phyloP scores from a whole-genome alignment of 2,329 filamentous ascomycete species.

The Arthrobotrys entomopaga region DNA sequence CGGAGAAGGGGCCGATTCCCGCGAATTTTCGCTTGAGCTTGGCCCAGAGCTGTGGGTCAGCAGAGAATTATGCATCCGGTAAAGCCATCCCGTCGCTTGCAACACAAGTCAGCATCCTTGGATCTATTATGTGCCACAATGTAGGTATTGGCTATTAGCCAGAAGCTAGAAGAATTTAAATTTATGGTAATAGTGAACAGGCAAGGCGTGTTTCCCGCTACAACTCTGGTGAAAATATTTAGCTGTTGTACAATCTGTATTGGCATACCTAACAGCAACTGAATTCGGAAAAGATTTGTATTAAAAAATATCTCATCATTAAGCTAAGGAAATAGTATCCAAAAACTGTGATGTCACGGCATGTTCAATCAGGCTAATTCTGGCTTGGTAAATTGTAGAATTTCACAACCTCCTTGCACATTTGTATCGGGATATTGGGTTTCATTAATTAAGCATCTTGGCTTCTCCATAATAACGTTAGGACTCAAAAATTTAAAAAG shows the following conservation, averaged over 20 bases:
- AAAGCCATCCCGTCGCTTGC: slow-evolving; percentile 15
- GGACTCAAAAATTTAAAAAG: slow-evolving; percentile 5
- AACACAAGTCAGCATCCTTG: slow-evolving; percentile 5
- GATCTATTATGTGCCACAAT: background rate
- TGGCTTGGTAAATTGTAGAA: background rate
- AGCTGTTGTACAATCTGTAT: background rate
- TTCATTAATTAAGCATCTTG: slow-evolving; percentile 7
- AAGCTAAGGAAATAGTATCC: slow-evolving; percentile 16
- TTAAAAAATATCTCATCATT: slow-evolving; percentile 23
- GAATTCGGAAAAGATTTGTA: background rate
- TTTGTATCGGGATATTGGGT: slow-evolving; percentile 10
- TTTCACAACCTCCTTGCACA: slow-evolving; percentile 7
- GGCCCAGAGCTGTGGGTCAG: slow-evolving; percentile 16
- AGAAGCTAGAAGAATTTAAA: no score
- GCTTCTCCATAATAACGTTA: slow-evolving; percentile 21
- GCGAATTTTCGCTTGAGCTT: slow-evolving; percentile 8
- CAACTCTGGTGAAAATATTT: background rate
- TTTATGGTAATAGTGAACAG: no score
- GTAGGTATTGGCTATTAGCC: no score
- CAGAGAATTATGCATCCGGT: slow-evolving; percentile 14
- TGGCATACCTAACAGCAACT: slow-evolving; percentile 20
- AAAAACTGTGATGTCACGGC: slow-evolving; percentile 9
- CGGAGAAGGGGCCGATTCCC: slow-evolving; percentile 3
- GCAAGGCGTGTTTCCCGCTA: no score
- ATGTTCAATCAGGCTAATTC: slow-evolving; percentile 36